These are phyloP conservation scores for Achaetomiella virescens DNA, from an alignment of 495 filamentous ascomycete species.

Conservation along the genomic window DNA sequence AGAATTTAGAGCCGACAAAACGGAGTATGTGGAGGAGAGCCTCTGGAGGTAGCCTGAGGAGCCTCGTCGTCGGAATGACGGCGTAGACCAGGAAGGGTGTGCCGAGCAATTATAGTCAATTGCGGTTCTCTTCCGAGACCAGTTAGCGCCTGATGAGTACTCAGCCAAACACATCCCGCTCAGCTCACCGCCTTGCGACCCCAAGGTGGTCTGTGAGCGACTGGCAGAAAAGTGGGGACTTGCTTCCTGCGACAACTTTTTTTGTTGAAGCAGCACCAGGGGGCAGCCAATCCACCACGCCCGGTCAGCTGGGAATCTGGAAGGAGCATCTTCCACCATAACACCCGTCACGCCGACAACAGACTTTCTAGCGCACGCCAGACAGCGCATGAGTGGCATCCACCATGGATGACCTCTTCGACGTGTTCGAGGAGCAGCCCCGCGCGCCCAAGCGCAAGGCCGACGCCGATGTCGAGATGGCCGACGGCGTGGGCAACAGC, in stretches of 20 bases:
- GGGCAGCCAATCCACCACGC: not conserved
- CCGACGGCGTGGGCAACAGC: constrained; percentile 30
- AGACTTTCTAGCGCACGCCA: not conserved
- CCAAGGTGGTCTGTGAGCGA: not conserved
- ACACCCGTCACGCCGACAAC: not conserved
- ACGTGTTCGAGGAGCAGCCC: constrained; percentile 70
- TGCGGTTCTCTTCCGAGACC: too few relatives aligned
- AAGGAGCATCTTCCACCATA: not conserved
- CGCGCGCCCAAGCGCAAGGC: constrained; percentile 63
- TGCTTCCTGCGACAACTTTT: constrained; percentile 4
- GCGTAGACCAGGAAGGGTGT: too few relatives aligned
- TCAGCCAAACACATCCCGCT: too few relatives aligned
- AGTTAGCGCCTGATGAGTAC: too few relatives aligned
- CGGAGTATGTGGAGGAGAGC: too few relatives aligned
- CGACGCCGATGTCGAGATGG: constrained; percentile 58
- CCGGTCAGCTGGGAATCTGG: not conserved
- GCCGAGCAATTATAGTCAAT: too few relatives aligned
- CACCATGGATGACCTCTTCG: constrained; percentile 74
- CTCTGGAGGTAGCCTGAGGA: too few relatives aligned
- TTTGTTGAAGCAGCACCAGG: not conserved
- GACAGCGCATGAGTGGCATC: constrained; percentile 1
- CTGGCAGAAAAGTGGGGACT: constrained; percentile 3
- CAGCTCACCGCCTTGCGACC: not conserved
- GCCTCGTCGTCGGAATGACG: too few relatives aligned
- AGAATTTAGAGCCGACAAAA: too few relatives aligned